These are phyloP conservation scores for Spencermartinsiella ligniputridi DNA, from an alignment of 1,139 yeast species.

Conservation along the genomic window DNA sequence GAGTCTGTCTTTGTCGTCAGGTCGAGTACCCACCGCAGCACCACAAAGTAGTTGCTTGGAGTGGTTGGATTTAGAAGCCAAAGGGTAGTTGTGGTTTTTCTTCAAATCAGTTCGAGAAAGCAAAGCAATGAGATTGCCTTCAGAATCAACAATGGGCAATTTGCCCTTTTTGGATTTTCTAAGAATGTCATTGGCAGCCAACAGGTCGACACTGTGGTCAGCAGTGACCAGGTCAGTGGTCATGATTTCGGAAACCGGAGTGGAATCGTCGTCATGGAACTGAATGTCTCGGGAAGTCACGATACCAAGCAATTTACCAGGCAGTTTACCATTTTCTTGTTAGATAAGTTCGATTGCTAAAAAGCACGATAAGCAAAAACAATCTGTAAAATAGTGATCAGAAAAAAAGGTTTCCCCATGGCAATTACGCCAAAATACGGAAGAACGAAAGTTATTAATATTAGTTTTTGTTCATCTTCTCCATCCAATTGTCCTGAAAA, in stretches of 20 bases:
- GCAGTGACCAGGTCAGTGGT: slow-evolving; percentile 86
- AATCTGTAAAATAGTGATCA: slow-evolving; percentile 30
- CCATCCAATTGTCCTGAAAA: neutral
- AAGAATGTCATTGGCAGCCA: slow-evolving; percentile 85
- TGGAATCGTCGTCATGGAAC: slow-evolving; percentile 71
- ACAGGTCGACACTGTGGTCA: slow-evolving; percentile 59
- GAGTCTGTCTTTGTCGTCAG: slow-evolving; percentile 83
- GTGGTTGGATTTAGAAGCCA: slow-evolving; percentile 87
- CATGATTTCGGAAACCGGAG: slow-evolving; percentile 76
- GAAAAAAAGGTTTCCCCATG: slow-evolving; percentile 71
- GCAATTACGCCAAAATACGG: slow-evolving; percentile 93
- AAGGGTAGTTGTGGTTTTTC: slow-evolving; percentile 90
- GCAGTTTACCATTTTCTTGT: slow-evolving; percentile 76
- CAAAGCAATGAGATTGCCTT: slow-evolving; percentile 77
- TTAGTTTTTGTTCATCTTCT: slow-evolving; percentile 57
- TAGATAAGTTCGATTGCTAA: slow-evolving; percentile 8
- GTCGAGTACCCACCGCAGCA: slow-evolving; percentile 96
- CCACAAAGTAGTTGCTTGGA: slow-evolving; percentile 97
- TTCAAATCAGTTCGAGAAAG: slow-evolving; percentile 94
- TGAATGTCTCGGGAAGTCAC: slow-evolving; percentile 96
- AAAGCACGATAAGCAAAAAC: slow-evolving; percentile 5
- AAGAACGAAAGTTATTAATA: slow-evolving; percentile 98
- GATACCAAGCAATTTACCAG: slow-evolving; percentile 90
- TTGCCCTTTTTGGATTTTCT: slow-evolving; percentile 96
- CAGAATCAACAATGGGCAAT: slow-evolving; percentile 81